Conservation (phyloP, 345 rosid genomes). For the Melaleuca quinquenervia region DNA sequence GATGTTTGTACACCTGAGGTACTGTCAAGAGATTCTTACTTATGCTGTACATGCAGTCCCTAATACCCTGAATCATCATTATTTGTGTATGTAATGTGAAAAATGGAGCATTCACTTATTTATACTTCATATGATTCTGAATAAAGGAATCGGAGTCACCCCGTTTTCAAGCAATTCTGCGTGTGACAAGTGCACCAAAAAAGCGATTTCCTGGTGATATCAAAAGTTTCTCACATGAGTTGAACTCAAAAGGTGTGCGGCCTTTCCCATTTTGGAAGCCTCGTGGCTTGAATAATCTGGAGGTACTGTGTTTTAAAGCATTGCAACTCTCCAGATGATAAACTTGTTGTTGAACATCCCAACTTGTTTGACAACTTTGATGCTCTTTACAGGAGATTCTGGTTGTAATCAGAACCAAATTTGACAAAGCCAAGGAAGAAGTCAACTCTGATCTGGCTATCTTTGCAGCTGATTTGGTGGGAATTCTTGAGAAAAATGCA, state of each 20-base stretch:
- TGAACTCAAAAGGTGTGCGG: constrained; percentile 94
- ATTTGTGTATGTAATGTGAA: not conserved
- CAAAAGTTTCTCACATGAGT: constrained; percentile 98
- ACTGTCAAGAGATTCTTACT: constrained; percentile 10
- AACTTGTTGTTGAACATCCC: not conserved
- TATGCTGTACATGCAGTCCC: not conserved
- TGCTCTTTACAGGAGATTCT: constrained; percentile 53
- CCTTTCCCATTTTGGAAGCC: constrained; percentile 97
- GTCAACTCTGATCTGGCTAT: constrained; percentile 96
- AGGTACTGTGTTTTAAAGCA: constrained; percentile 29
- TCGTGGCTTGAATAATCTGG: constrained; percentile 77
- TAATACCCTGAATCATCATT: not conserved
- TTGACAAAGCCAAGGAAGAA: constrained; percentile 99
- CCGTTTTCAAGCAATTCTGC: constrained; percentile 94
- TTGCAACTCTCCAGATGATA: not conserved
- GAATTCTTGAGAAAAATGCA: constrained; percentile 90
- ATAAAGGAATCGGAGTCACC: constrained; percentile 98
- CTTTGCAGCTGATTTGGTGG: constrained; percentile 97
- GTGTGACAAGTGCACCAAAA: constrained; percentile 90
- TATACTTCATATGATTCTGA: constrained; percentile 63
- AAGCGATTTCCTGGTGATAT: constrained; percentile 94
- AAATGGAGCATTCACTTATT: constrained; percentile 11
- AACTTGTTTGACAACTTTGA: constrained; percentile 8
- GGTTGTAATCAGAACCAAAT: constrained; percentile 76
- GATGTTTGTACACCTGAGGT: constrained; percentile 96